phyloP scores from a whole-genome alignment of 345 rosid genomes.

The Camelina laxa region DNA sequence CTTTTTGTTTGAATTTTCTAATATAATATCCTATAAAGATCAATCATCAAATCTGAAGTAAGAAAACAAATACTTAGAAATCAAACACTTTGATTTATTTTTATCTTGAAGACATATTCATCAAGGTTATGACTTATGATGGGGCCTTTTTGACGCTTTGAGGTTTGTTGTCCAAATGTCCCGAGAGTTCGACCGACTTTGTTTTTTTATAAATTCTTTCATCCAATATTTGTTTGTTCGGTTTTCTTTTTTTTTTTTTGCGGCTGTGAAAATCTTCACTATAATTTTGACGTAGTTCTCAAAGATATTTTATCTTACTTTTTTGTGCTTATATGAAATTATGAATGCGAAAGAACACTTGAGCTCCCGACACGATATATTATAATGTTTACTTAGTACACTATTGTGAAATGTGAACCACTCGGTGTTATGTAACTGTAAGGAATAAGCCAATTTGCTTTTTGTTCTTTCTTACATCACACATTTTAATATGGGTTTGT shows the following conservation, averaged over 20 bases:
- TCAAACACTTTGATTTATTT: not conserved
- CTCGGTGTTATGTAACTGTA: not conserved
- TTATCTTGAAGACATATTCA: not conserved
- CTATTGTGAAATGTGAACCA: slow-evolving; percentile 11
- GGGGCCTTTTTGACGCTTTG: not conserved
- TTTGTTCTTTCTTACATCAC: slow-evolving; percentile 9
- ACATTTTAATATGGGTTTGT: no score
- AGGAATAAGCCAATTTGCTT: slow-evolving; percentile 23
- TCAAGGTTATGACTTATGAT: not conserved
- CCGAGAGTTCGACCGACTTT: not conserved
- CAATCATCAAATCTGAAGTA: not conserved
- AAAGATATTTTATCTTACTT: not conserved
- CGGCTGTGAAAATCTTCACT: not conserved
- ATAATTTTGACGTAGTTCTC: slow-evolving; percentile 1
- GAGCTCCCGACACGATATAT: slow-evolving; percentile 8
- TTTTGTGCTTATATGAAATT: not conserved
- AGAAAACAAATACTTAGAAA: not conserved
- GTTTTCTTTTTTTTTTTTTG: no score
- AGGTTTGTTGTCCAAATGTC: not conserved
- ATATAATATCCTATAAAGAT: not conserved
- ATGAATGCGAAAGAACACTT: slow-evolving; percentile 2
- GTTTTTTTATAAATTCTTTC: not conserved
- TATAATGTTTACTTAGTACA: not conserved
- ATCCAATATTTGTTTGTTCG: not conserved
- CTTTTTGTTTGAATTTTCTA: no score